Evolutionary conservation across 805 yeast species (phyloP).

Genomic region (Lipomyces yamadae): DNA sequence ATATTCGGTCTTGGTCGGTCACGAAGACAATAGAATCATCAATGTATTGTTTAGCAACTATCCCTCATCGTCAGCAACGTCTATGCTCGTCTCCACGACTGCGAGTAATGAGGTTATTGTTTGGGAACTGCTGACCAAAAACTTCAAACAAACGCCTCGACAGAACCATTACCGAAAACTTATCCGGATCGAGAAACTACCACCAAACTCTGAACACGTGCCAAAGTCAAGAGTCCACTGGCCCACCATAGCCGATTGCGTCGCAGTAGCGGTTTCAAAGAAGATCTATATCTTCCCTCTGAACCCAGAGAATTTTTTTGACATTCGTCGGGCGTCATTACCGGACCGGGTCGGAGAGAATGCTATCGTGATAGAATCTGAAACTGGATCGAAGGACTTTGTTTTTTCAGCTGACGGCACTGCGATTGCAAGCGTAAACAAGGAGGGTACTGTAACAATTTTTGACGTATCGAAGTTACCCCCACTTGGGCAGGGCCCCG

Average conservation of each 20-base stretch:
- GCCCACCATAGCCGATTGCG: slow-evolving; percentile 26
- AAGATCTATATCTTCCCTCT: slow-evolving; percentile 29
- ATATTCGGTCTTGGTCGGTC: slow-evolving; percentile 27
- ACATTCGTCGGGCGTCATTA: slow-evolving; percentile 27
- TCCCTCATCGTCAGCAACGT: slow-evolving; percentile 21
- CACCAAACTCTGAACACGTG: slow-evolving; percentile 35
- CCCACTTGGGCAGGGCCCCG: slow-evolving; percentile 26
- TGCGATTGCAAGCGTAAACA: slow-evolving; percentile 18
- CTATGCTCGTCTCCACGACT: slow-evolving; percentile 34
- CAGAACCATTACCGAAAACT: slow-evolving; percentile 32
- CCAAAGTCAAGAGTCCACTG: slow-evolving; percentile 33
- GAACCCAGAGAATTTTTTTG: slow-evolving; percentile 22
- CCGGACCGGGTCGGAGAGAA: slow-evolving; percentile 18
- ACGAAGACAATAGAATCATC: slow-evolving; percentile 28
- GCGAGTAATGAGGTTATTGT: slow-evolving; percentile 34
- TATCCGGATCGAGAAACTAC: slow-evolving; percentile 34
- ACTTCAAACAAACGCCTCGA: slow-evolving; percentile 21
- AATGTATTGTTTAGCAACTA: slow-evolving; percentile 24
- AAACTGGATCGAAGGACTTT: slow-evolving; percentile 25
- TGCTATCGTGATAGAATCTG: slow-evolving; percentile 27
- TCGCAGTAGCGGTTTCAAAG: slow-evolving; percentile 31
- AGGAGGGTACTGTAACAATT: slow-evolving; percentile 21
- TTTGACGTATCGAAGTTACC: slow-evolving; percentile 28
- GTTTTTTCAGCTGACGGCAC: slow-evolving; percentile 33
- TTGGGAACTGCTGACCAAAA: slow-evolving; percentile 33